Percentiles rank a stretch among this genome's conserved stretches.
Evolutionary conservation across 164 flowering plant genomes (phyloP).

Genomic region (Chimonanthus salicifolius): DNA sequence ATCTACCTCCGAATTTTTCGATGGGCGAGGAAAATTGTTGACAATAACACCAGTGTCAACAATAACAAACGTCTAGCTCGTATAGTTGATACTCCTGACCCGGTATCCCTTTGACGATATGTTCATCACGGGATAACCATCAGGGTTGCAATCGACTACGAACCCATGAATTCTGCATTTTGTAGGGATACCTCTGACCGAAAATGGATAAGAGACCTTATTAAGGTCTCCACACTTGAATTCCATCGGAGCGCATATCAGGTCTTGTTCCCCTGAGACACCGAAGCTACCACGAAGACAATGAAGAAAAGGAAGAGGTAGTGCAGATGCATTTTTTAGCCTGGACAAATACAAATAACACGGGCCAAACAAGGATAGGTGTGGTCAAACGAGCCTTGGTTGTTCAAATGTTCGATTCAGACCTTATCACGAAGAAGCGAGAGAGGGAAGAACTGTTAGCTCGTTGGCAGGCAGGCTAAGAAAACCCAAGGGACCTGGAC

Average conservation of each 20-base stretch:
- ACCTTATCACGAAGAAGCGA: too few species aligned
- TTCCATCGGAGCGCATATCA: not conserved
- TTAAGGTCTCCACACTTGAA: slow-evolving; percentile 38
- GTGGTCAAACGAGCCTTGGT: too few species aligned
- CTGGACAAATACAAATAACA: too few species aligned
- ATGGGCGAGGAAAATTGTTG: not conserved
- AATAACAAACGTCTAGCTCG: slow-evolving; percentile 2
- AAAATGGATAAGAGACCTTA: not conserved
- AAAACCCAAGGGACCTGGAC: too few species aligned
- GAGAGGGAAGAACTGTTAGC: too few species aligned
- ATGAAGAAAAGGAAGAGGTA: not conserved
- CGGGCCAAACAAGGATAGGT: too few species aligned
- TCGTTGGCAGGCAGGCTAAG: too few species aligned
- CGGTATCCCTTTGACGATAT: not conserved
- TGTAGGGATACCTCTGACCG: slow-evolving; percentile 34
- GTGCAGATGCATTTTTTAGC: not conserved
- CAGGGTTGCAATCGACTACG: slow-evolving; percentile 25
- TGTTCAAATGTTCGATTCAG: too few species aligned
- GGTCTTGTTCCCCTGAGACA: not conserved
- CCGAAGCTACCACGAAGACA: not conserved
- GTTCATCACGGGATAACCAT: not conserved
- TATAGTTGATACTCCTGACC: slow-evolving; percentile 21
- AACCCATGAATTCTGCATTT: slow-evolving; percentile 45
- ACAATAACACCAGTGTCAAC: not conserved
- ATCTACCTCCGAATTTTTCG: not conserved